A percentile compares a stretch with the other conserved stretches of the same genome.
Evolutionary conservation across 441 rosid species (phyloP).

Genomic region (Gossypium schwendimanii): DNA sequence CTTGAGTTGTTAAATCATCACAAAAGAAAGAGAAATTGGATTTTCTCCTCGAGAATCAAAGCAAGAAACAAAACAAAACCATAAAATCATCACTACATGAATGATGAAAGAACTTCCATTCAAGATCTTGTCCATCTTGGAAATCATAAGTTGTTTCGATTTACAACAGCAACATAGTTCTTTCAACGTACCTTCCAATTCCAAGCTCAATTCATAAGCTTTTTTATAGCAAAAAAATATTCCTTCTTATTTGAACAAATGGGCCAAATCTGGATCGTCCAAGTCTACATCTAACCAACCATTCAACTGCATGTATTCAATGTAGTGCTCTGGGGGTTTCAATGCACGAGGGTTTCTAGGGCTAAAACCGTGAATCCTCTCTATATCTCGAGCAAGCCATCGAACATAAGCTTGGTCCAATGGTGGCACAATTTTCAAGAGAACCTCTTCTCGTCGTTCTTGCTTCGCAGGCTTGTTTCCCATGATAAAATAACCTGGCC

Average conservation of each 20-base stretch:
- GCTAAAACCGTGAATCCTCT: constrained; percentile 53
- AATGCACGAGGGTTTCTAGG: constrained; percentile 41
- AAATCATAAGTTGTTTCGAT: not conserved
- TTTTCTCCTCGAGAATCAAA: not conserved
- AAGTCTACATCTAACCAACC: constrained; percentile 64
- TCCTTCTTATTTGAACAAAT: constrained; percentile 40
- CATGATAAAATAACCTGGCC: constrained; percentile 30
- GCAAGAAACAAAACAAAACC: not conserved
- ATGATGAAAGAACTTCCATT: not conserved
- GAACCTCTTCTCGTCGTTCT: constrained; percentile 44
- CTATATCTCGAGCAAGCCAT: constrained; percentile 73
- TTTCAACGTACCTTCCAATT: not conserved
- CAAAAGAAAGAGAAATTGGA: not conserved
- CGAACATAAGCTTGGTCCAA: constrained; percentile 50
- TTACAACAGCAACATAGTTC: not conserved
- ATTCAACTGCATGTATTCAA: constrained; percentile 51
- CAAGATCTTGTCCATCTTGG: not conserved
- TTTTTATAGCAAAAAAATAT: not conserved
- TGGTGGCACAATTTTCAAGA: constrained; percentile 56
- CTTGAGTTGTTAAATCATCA: not conserved
- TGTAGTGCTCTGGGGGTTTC: constrained; percentile 65
- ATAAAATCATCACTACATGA: not conserved
- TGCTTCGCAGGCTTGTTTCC: constrained; percentile 64
- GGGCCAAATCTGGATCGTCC: constrained; percentile 72
- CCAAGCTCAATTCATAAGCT: not conserved